Evolutionary conservation across 768 basidiomycete species (phyloP).

Genomic region (Russula foetens): DNA sequence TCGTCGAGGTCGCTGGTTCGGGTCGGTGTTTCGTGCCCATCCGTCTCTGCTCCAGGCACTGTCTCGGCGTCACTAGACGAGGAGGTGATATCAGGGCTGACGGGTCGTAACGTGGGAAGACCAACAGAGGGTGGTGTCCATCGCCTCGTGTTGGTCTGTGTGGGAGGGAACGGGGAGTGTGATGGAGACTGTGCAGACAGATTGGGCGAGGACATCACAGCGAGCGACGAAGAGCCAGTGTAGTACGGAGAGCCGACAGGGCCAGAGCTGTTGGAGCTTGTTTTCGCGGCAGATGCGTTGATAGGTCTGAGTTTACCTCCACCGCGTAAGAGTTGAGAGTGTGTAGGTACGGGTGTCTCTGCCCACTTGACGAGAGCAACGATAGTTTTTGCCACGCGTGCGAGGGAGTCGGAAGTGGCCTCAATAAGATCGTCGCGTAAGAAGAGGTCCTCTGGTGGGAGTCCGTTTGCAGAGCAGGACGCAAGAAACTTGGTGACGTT

Average conservation of each 20-base stretch:
- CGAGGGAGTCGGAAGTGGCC: constrained; percentile 49
- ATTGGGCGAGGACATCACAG: constrained; percentile 58
- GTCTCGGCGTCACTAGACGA: constrained; percentile 24
- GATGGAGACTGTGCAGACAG: constrained; percentile 29
- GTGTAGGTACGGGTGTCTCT: constrained; percentile 43
- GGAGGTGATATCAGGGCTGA: constrained; percentile 7
- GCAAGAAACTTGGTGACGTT: constrained; percentile 77
- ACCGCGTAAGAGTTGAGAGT: constrained; percentile 39
- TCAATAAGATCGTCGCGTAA: constrained; percentile 60
- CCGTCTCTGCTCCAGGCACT: constrained; percentile 22
- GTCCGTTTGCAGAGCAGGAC: constrained; percentile 59
- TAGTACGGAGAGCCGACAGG: constrained; percentile 2
- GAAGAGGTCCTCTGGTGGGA: constrained; percentile 57
- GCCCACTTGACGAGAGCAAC: constrained; percentile 56
- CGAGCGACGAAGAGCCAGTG: constrained; percentile 30
- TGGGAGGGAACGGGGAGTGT: background rate
- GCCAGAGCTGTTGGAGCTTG: constrained; percentile 26
- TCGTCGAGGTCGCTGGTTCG: constrained; percentile 30
- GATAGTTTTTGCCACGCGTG: constrained; percentile 68
- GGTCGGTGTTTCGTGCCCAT: constrained; percentile 13
- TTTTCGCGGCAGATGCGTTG: constrained; percentile 25
- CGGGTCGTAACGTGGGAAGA: constrained; percentile 9
- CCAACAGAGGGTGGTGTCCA: constrained; percentile 4
- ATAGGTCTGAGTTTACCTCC: constrained; percentile 25
- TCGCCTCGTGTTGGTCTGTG: constrained; percentile 20